A percentile compares a stretch with the other conserved stretches of the same genome.
Evolutionary conservation across 1,284 basidiomycete genomes (phyloP).

Genomic region (Inonotus obliquus): DNA sequence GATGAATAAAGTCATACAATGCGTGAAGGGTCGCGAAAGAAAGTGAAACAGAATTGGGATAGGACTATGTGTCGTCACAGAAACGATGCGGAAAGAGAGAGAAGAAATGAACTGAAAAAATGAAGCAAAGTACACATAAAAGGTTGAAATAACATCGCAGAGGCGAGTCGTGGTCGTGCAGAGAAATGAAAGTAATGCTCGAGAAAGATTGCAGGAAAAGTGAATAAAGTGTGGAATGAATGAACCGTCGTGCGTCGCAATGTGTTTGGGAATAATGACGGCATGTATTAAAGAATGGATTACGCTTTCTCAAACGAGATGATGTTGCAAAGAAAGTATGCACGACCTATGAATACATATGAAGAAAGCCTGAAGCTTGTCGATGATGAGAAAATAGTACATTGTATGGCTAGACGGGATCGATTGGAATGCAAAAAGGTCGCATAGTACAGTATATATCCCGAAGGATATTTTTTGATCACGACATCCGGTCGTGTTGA

Average conservation of each 20-base stretch:
- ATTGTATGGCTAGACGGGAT: background rate
- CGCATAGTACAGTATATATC: background rate
- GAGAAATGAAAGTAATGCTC: background rate
- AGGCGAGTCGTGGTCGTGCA: background rate
- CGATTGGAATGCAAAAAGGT: background rate
- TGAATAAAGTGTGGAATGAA: background rate
- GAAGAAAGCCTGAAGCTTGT: background rate
- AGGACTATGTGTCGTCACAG: background rate
- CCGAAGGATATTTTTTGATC: background rate
- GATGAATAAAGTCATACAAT: background rate
- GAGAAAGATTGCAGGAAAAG: background rate
- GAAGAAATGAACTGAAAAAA: background rate
- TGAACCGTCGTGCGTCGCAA: background rate
- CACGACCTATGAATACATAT: constrained; percentile 4
- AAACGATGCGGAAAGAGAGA: background rate
- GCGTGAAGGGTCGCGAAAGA: background rate
- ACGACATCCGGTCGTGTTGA: background rate
- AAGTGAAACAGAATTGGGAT: background rate
- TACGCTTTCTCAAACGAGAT: background rate
- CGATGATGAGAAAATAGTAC: background rate
- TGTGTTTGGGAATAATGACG: background rate
- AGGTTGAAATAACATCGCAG: background rate
- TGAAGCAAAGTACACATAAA: background rate
- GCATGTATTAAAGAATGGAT: background rate
- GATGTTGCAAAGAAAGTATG: background rate